These are phyloP conservation scores for Petunia hybrid DNA, from an alignment of 305 asterid species.

Conservation along the genomic window DNA sequence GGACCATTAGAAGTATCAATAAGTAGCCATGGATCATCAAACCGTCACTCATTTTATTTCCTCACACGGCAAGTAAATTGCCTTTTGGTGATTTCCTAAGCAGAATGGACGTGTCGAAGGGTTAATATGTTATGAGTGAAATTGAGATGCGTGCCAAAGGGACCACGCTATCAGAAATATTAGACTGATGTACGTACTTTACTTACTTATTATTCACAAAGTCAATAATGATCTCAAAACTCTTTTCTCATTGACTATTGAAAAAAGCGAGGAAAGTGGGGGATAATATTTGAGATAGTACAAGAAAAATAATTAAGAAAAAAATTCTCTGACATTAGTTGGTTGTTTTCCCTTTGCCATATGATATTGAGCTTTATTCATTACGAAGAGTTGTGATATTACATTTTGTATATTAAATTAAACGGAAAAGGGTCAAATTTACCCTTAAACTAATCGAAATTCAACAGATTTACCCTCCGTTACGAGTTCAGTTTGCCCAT, in stretches of 20 bases:
- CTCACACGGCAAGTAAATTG: slow-evolving; percentile 47
- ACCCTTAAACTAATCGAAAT: too few species aligned
- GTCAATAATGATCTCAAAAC: slow-evolving; percentile 7
- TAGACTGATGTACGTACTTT: not conserved
- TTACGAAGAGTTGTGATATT: too few species aligned
- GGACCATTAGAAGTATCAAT: slow-evolving; percentile 46
- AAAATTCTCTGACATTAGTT: not conserved
- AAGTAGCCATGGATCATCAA: slow-evolving; percentile 38
- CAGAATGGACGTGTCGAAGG: slow-evolving; percentile 41
- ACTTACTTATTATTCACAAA: not conserved
- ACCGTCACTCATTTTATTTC: slow-evolving; percentile 40
- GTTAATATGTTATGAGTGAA: not conserved
- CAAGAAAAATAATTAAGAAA: not conserved
- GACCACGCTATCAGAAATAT: slow-evolving; percentile 35
- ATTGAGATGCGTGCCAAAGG: slow-evolving; percentile 43
- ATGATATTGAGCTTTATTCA: too few species aligned
- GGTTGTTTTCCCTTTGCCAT: not conserved
- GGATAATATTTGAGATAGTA: not conserved
- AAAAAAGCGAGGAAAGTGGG: not conserved
- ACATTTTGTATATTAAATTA: too few species aligned
- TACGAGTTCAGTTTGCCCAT: too few species aligned
- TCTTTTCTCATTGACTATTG: not conserved
- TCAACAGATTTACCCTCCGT: too few species aligned
- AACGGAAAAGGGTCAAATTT: too few species aligned
- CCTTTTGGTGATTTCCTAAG: slow-evolving; percentile 17